These are phyloP conservation scores for Prorocentrum cordatum DNA, from an alignment of 169 alveolate species.

Conservation along the genomic window DNA sequence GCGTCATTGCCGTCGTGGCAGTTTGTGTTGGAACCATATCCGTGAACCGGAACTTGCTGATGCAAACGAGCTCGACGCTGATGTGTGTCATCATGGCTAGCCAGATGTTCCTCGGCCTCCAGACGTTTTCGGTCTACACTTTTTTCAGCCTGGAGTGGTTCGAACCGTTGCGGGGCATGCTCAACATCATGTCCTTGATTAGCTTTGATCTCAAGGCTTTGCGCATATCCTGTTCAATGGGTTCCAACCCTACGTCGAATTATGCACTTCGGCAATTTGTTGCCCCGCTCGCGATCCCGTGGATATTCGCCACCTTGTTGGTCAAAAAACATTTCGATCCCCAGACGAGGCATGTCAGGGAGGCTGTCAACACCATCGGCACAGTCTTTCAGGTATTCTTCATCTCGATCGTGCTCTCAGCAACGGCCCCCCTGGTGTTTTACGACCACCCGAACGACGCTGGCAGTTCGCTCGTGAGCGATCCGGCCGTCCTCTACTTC, in stretches of 20 bases:
- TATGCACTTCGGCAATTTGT: not conserved
- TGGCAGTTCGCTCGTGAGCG: not conserved
- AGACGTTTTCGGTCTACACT: too few species aligned
- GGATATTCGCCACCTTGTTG: not conserved
- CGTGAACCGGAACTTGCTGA: too few species aligned
- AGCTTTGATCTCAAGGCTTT: not conserved
- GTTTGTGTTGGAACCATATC: too few species aligned
- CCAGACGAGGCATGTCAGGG: not conserved
- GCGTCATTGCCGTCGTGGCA: too few species aligned
- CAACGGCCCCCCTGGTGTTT: not conserved
- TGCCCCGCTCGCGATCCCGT: not conserved
- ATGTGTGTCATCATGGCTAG: too few species aligned
- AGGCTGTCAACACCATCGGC: not conserved
- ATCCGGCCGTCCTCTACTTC: not conserved
- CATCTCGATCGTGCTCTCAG: not conserved
- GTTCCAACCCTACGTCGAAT: not conserved
- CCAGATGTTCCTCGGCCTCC: too few species aligned
- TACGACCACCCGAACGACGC: not conserved
- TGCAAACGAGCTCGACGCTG: too few species aligned
- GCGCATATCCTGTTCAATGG: not conserved
- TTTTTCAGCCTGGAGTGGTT: too few species aligned
- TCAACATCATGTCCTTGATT: not conserved
- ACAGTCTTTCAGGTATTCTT: not conserved
- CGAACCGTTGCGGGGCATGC: too few species aligned
- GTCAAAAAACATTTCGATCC: not conserved